phyloP scores from a whole-genome alignment of 805 yeast species.

The Metschnikowia koreensis region DNA sequence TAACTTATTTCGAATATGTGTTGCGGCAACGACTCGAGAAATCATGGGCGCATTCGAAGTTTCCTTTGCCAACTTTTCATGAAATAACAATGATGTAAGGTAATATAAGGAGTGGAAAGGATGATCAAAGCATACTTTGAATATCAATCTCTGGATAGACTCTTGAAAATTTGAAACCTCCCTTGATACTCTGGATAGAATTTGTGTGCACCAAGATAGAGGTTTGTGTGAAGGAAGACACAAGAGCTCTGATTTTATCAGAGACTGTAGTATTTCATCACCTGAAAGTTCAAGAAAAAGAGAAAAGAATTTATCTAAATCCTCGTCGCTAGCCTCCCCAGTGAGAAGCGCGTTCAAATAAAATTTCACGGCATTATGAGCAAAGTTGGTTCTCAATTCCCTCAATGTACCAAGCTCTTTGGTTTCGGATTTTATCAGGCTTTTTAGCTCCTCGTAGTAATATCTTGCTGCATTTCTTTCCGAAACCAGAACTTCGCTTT shows the following conservation, averaged over 20 bases:
- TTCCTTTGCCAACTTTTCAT: conserved; percentile 32
- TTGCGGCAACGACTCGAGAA: conserved; percentile 49
- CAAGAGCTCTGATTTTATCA: conserved; percentile 37
- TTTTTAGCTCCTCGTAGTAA: conserved; percentile 48
- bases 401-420: conserved; percentile 42
- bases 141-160: conserved; percentile 47
- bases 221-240: conserved; percentile 58
- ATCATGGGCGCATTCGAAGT: conserved; percentile 38
- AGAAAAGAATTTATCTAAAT: conserved; percentile 74
- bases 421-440: conserved; percentile 50
- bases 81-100: conserved; percentile 54
- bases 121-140: conserved; percentile 49
- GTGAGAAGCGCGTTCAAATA: conserved; percentile 56
- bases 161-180: conserved; percentile 55
- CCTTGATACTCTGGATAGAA: conserved; percentile 63
- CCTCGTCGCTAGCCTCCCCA: conserved; percentile 45
- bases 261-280: conserved; percentile 42
- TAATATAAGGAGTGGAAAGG: conserved; percentile 75
- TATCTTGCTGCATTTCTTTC: conserved; percentile 54
- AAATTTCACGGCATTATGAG: conserved; percentile 54
- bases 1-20: conserved; percentile 44
- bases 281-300: conserved; percentile 71
- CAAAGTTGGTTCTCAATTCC: conserved; percentile 41
- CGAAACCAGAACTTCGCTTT: conserved; percentile 36
- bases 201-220: conserved; percentile 79